phyloP scores from a whole-genome alignment of 176 grass and related monocot genomes.

The Lolium rigidum region DNA sequence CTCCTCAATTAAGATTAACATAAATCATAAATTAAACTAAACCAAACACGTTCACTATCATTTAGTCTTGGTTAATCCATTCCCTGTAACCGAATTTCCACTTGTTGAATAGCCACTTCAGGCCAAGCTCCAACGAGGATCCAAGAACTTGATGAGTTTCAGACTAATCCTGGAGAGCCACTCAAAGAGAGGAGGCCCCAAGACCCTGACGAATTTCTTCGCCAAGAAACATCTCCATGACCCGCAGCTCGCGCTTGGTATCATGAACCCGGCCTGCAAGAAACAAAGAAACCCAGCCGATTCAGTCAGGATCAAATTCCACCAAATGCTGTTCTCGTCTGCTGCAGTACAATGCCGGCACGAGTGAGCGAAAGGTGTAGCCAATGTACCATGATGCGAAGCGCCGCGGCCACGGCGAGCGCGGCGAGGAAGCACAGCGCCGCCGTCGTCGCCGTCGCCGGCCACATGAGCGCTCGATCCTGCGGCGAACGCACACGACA shows the following conservation, averaged over 20 bases:
- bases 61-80: not conserved
- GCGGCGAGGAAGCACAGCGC: conserved; percentile 26
- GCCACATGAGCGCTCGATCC: not conserved
- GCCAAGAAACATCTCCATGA: conserved; percentile 31
- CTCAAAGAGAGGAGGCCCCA: conserved; percentile 32
- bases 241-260: not conserved
- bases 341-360: not conserved
- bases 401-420: conserved; percentile 17
- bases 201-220: not conserved
- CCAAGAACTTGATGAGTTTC: not conserved
- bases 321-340: not conserved
- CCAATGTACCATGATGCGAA: conserved; percentile 20
- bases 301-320: not conserved
- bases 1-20: not conserved
- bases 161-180: not conserved
- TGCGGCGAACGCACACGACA: not conserved
- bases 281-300: not conserved
- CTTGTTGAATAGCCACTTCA: conserved; percentile 37
- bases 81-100: not conserved
- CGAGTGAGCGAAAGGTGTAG: not conserved
- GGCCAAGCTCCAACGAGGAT: too few relatives aligned
- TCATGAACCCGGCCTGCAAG: conserved; percentile 1
- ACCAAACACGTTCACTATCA: not conserved
- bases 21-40: not conserved
- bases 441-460: not conserved